These are phyloP conservation scores for Ogataea corticis DNA, from an alignment of 805 yeast species.

Conservation along the genomic window DNA sequence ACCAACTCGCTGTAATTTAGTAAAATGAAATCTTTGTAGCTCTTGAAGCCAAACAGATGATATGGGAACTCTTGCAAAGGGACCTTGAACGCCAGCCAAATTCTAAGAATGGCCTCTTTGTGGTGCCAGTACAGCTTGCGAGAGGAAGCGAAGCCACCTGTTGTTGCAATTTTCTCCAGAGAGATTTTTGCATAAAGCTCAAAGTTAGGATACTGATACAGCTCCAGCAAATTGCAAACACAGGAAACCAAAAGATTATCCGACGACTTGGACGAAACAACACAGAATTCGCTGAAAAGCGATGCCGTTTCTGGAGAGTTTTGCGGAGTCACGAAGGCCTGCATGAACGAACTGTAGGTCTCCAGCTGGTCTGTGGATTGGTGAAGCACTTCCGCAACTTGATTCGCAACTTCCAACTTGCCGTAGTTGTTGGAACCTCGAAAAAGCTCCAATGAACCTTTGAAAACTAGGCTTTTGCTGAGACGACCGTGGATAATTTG, in stretches of 20 bases:
- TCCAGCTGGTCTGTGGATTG: slow-evolving; percentile 19
- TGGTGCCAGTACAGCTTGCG: slow-evolving; percentile 33
- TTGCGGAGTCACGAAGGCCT: slow-evolving; percentile 38
- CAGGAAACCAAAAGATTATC: slow-evolving; percentile 36
- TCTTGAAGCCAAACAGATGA: slow-evolving; percentile 38
- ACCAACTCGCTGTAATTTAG: slow-evolving; percentile 39
- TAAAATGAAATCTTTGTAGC: slow-evolving; percentile 32
- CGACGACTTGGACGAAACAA: slow-evolving; percentile 33
- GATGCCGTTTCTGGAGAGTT: slow-evolving; percentile 39
- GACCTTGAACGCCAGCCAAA: slow-evolving; percentile 42
- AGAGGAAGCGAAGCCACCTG: slow-evolving; percentile 14
- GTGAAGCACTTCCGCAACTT: slow-evolving; percentile 13
- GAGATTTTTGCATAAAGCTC: slow-evolving; percentile 33
- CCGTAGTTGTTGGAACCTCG: slow-evolving; percentile 22
- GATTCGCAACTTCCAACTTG: slow-evolving; percentile 24
- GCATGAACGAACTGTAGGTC: slow-evolving; percentile 35
- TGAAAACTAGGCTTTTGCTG: not conserved
- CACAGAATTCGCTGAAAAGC: slow-evolving; percentile 40
- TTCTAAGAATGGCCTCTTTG: slow-evolving; percentile 39
- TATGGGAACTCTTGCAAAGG: slow-evolving; percentile 41
- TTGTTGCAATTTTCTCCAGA: slow-evolving; percentile 27
- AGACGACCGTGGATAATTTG: slow-evolving; percentile 1
- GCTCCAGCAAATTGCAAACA: slow-evolving; percentile 44
- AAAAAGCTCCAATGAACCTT: slow-evolving; percentile 5
- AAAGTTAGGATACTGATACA: slow-evolving; percentile 35